These are phyloP conservation scores for Orbilia javanica DNA, from an alignment of 2,329 filamentous ascomycete species.

Conservation along the genomic window DNA sequence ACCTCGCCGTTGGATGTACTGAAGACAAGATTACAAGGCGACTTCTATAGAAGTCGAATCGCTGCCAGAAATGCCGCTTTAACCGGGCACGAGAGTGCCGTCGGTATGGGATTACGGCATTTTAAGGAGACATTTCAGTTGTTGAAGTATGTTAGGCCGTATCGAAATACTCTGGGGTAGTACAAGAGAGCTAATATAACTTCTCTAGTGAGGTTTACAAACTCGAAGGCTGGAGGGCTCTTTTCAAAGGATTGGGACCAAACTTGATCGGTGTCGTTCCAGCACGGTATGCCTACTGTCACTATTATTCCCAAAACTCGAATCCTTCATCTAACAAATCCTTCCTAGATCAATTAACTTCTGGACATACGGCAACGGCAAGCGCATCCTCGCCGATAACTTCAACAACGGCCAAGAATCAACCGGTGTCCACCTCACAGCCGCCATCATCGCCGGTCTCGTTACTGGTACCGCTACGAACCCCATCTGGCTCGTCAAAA, in stretches of 20 bases:
- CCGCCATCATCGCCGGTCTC: slow-evolving; percentile 82
- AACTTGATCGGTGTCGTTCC: slow-evolving; percentile 91
- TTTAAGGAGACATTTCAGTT: slow-evolving; percentile 89
- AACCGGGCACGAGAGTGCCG: slow-evolving; percentile 43
- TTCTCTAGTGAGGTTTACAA: slow-evolving; percentile 72
- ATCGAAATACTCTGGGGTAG: background rate
- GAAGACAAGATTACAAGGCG: slow-evolving; percentile 91
- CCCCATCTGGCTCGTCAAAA: slow-evolving; percentile 97
- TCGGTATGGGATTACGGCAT: slow-evolving; percentile 68
- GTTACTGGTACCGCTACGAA: slow-evolving; percentile 92
- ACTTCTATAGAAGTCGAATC: slow-evolving; percentile 91
- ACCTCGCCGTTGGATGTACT: slow-evolving; percentile 94
- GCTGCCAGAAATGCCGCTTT: slow-evolving; percentile 46
- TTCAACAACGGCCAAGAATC: slow-evolving; percentile 78
- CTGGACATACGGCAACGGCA: slow-evolving; percentile 91
- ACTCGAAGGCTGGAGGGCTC: slow-evolving; percentile 83
- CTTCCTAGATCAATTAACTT: slow-evolving; percentile 80
- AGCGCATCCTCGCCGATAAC: slow-evolving; percentile 80
- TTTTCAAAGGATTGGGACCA: slow-evolving; percentile 93
- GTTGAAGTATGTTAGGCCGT: slow-evolving; percentile 72
- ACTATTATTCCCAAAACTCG: background rate
- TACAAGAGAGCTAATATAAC: slow-evolving; percentile 14
- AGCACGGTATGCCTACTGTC: slow-evolving; percentile 70
- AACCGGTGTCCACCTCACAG: slow-evolving; percentile 81
- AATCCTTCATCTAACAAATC: background rate